Conservation (phyloP, 352 stramenopile genomes). For the Globisporangium emineosum region DNA sequence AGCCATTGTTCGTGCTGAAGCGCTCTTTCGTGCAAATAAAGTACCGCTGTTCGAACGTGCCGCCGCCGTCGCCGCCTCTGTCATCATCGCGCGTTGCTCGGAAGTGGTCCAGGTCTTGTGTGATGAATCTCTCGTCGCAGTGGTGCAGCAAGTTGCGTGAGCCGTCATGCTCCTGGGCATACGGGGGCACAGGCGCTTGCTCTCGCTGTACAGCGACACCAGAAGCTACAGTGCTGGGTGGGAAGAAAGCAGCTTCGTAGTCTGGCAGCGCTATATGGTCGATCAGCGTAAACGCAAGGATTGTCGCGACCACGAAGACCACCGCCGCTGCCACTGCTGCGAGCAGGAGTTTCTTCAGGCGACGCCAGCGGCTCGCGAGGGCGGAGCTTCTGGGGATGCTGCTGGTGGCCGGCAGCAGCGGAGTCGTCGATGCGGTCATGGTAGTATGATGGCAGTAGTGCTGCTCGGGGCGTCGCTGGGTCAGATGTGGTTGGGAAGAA, state of each 20-base stretch:
- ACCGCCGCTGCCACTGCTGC: background rate
- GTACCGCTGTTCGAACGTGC: constrained; percentile 83
- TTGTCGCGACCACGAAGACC: background rate
- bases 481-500: background rate
- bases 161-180: constrained; percentile 17
- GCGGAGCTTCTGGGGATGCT: background rate
- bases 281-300: background rate
- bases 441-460: background rate
- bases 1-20: constrained; percentile 18
- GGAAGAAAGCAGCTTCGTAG: background rate
- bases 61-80: constrained; percentile 12
- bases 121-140: constrained; percentile 71
- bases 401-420: background rate
- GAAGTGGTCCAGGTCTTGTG: constrained; percentile 79
- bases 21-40: constrained; percentile 63
- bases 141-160: constrained; percentile 41
- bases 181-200: background rate
- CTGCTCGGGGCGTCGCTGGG: background rate
- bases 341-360: background rate
- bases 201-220: background rate
- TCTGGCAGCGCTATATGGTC: background rate
- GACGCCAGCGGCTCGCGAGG: background rate
- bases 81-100: constrained; percentile 20
- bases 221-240: background rate
- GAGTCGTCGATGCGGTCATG: background rate